Conservation (phyloP, 2,329 filamentous ascomycete species). For the Cladosporium velox region DNA sequence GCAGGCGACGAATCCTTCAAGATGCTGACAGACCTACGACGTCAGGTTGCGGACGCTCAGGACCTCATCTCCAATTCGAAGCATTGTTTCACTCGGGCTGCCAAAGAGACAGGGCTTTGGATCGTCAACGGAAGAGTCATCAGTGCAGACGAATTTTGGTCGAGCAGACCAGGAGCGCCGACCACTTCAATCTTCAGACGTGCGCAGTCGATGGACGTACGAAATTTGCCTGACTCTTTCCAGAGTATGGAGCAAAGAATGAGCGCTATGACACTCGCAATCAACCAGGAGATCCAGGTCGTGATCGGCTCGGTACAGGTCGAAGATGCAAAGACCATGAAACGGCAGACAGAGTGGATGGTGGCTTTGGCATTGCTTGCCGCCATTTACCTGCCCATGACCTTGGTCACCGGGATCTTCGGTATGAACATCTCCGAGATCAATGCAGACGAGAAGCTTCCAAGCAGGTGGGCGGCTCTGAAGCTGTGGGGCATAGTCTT, state of each 20-base stretch:
- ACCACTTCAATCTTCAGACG: background rate
- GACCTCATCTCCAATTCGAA: background rate
- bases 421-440: conserved; percentile 24
- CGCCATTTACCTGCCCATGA: conserved; percentile 23
- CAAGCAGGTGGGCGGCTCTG: background rate
- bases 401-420: conserved; percentile 24
- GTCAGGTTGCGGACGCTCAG: background rate
- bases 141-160: background rate
- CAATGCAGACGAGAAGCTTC: background rate
- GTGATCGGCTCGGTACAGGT: background rate
- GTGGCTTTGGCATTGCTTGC: conserved; percentile 5
- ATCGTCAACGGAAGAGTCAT: background rate
- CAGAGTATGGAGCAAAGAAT: background rate
- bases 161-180: background rate
- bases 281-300: conserved; percentile 10
- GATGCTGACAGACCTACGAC: background rate
- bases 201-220: background rate
- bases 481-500: background rate
- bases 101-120: background rate
- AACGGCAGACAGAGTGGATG: conserved; percentile 6
- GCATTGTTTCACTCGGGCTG: background rate
- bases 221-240: background rate
- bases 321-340: background rate
- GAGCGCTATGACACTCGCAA: background rate
- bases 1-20: background rate